Base-by-base conservation (phyloP, 352 stramenopile species). In the Globisporangium alternatum region DNA sequence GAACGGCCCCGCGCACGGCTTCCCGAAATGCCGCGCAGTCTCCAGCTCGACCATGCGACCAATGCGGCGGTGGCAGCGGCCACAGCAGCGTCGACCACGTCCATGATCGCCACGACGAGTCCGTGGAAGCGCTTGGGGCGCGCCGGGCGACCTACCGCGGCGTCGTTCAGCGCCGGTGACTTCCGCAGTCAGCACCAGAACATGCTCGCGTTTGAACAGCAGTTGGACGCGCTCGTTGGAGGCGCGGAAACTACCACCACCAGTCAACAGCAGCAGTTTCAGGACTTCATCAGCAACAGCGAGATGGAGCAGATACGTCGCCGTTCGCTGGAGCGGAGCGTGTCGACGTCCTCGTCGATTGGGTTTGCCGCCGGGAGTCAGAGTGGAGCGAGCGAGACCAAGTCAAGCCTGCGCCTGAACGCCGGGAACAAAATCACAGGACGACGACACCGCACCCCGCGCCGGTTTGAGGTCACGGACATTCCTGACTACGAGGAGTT, bases 401-500 rank as follows among this genome's bases (percentile, higher is more conserved):
- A 52, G 17, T 55, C 30, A 13, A 55, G 33, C 51, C 30, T 37
- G 41, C 52, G 45, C 21, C 9, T 51, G 56, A 49, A 49, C 31
- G 21, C n/a, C 13, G 30, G 35, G 31, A 48, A 39, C 44, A 87
- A 87, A 68, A 85, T 87, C 55, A 87, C 78, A 25, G 75, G 80
- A 41, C 77, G 83, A 17, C 84, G 83, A 21, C 73, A 77, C 44
- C 76, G 81, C 22, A 80, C 74, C 35, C 81, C 83, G 41, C 70
- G 80, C 2, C 83, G 84, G 39, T 92, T 92, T 44, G 83, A 90
- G 31, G 71, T 92, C 22, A 92, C 83, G 17, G 83, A 92, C 60
- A 67, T 92, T 30, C 77, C 79, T 15, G 76, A 86, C 22, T 76
- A 86, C 22, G 72, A 83, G 21, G 66, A 67, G 17, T 69, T 70